Evolutionary conservation across 352 stramenopile genomes (phyloP).

Genomic region (Globisporangium polare): DNA sequence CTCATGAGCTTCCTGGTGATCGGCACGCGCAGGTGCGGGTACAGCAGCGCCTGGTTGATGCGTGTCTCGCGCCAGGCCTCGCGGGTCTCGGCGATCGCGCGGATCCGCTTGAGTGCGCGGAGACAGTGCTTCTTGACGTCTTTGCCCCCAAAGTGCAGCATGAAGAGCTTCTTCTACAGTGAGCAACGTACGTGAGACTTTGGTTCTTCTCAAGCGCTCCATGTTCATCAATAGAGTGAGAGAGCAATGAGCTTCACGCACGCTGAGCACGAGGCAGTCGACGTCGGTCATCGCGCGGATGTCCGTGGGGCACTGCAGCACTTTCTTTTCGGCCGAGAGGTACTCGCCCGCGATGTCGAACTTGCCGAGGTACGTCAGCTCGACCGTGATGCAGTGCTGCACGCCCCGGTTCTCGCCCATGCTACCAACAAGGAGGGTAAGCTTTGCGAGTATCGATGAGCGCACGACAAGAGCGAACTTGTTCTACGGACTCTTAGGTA

Average conservation of each 20-base stretch:
- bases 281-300: constrained; percentile 71
- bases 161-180: constrained; percentile 66
- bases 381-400: constrained; percentile 64
- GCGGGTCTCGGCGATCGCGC: constrained; percentile 44
- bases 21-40: constrained; percentile 62
- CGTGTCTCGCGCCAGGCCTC: constrained; percentile 75
- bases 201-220: neutral
- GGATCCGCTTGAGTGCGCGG: constrained; percentile 41
- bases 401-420: constrained; percentile 56
- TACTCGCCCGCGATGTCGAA: constrained; percentile 82
- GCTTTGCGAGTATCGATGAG: neutral
- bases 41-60: constrained; percentile 61
- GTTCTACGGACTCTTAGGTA: too few species aligned
- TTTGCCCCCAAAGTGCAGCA: constrained; percentile 59
- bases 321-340: constrained; percentile 67
- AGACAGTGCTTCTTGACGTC: constrained; percentile 60
- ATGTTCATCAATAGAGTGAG: neutral
- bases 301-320: constrained; percentile 60
- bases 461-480: too few species aligned
- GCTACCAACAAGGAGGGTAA: constrained; percentile 14
- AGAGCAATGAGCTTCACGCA: constrained; percentile 21
- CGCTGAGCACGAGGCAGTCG: constrained; percentile 68
- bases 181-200: neutral
- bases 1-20: constrained; percentile 86
- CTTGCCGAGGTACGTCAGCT: constrained; percentile 75